These are phyloP conservation scores for Saccharomycopsis phalli DNA, from an alignment of 1,139 yeast genomes.

Conservation along the genomic window DNA sequence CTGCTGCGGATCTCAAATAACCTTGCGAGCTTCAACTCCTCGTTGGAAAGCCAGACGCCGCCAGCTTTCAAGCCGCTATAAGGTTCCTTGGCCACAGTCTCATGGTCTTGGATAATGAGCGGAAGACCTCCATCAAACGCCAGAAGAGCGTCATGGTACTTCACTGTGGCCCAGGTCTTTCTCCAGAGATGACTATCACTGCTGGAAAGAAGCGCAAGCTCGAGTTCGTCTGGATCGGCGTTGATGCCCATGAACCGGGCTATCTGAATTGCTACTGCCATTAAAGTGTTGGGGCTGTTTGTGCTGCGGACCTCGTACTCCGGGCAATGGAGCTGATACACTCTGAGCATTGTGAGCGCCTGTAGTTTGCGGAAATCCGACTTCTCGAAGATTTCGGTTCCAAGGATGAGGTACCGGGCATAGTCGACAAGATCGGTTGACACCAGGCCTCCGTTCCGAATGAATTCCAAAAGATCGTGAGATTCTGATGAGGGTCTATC, in stretches of 20 bases:
- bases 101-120: constrained; percentile 1
- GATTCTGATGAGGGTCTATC: neutral
- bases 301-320: constrained; percentile 2
- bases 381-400: constrained; percentile 1
- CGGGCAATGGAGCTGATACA: constrained; percentile 5
- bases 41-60: constrained; percentile 5
- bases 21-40: constrained; percentile 2
- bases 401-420: constrained; percentile 1
- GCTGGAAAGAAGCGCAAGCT: neutral
- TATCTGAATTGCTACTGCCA: constrained; percentile 2
- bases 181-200: constrained; percentile 6
- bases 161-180: constrained; percentile 3
- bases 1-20: neutral
- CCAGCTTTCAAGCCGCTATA: constrained; percentile 1
- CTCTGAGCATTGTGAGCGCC: constrained; percentile 2
- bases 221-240: constrained; percentile 1
- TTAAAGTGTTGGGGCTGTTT: constrained; percentile 1
- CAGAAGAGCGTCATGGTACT: constrained; percentile 1
- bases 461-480: neutral
- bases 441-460: neutral
- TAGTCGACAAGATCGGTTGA: neutral
- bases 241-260: constrained; percentile 5
- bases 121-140: constrained; percentile 5
- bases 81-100: neutral
- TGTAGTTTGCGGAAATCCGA: constrained; percentile 5